These are phyloP conservation scores for Debaryomyces robertsiae DNA, from an alignment of 1,139 yeast species.

Conservation along the genomic window DNA sequence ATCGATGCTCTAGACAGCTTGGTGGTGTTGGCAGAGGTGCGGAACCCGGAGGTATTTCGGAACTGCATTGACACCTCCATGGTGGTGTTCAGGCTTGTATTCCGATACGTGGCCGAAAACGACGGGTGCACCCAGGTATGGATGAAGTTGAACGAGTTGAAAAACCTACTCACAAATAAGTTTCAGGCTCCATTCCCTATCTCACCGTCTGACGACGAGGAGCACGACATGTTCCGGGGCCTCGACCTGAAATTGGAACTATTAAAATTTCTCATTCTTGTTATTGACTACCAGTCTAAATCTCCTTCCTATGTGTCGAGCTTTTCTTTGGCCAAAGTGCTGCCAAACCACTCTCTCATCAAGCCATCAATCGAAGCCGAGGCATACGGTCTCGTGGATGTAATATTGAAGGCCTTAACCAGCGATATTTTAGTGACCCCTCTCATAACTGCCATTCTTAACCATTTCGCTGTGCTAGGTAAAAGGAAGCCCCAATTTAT, in stretches of 20 bases:
- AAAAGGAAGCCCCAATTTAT: conserved; percentile 59
- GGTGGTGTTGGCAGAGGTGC: conserved; percentile 29
- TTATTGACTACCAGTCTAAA: conserved; percentile 70
- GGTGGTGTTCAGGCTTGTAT: conserved; percentile 42
- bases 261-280: conserved; percentile 69
- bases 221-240: conserved; percentile 52
- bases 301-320: conserved; percentile 40
- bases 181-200: conserved; percentile 47
- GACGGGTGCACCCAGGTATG: conserved; percentile 48
- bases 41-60: conserved; percentile 33
- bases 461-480: conserved; percentile 53
- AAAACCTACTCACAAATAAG: conserved; percentile 39
- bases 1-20: conserved; percentile 42
- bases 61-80: conserved; percentile 37
- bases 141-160: conserved; percentile 46
- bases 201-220: conserved; percentile 46
- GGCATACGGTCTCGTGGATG: conserved; percentile 68
- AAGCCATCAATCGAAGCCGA: conserved; percentile 65
- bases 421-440: conserved; percentile 60
- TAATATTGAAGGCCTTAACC: conserved; percentile 56
- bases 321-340: conserved; percentile 61
- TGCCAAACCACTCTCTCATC: conserved; percentile 68
- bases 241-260: conserved; percentile 64
- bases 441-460: conserved; percentile 55
- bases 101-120: conserved; percentile 44